Conservation (phyloP, 192 early-diverging fungal genomes). For the Rhizophagus prolifer region DNA sequence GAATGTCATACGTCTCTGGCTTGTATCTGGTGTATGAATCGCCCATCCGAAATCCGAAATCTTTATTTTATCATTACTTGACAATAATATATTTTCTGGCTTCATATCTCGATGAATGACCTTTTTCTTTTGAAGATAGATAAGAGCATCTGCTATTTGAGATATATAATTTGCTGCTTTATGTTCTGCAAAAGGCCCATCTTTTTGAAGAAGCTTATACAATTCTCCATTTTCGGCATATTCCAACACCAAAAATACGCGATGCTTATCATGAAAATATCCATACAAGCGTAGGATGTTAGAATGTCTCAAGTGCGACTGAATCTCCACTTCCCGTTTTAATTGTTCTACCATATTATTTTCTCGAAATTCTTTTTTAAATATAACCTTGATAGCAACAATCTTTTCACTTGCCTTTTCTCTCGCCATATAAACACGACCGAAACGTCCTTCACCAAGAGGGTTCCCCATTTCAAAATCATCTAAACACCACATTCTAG, state of each 20-base stretch:
- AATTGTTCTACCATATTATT: constrained; percentile 84
- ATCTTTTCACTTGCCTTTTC: constrained; percentile 85
- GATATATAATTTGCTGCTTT: constrained; percentile 64
- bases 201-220: constrained; percentile 78
- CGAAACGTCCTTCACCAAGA: constrained; percentile 94
- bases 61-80: constrained; percentile 81
- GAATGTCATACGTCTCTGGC: constrained; percentile 34
- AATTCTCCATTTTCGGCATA: constrained; percentile 91
- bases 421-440: constrained; percentile 87
- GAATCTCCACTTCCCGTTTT: constrained; percentile 93
- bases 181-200: constrained; percentile 69
- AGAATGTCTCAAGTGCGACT: constrained; percentile 73
- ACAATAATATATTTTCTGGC: constrained; percentile 90
- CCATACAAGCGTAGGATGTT: constrained; percentile 94
- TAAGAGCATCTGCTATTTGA: constrained; percentile 87
- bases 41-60: constrained; percentile 99
- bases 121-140: constrained; percentile 84
- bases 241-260: constrained; percentile 94
- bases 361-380: constrained; percentile 77
- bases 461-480: constrained; percentile 94
- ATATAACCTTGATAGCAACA: constrained; percentile 90
- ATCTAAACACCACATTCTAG: constrained; percentile 12
- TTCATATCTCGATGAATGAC: constrained; percentile 98
- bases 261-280: constrained; percentile 93
- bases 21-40: constrained; percentile 73